A percentile compares a stretch with the other conserved stretches of the same genome.
phyloP scores from a whole-genome alignment of 2,329 filamentous ascomycete species.

The Pseudohalonectria lignicola region DNA sequence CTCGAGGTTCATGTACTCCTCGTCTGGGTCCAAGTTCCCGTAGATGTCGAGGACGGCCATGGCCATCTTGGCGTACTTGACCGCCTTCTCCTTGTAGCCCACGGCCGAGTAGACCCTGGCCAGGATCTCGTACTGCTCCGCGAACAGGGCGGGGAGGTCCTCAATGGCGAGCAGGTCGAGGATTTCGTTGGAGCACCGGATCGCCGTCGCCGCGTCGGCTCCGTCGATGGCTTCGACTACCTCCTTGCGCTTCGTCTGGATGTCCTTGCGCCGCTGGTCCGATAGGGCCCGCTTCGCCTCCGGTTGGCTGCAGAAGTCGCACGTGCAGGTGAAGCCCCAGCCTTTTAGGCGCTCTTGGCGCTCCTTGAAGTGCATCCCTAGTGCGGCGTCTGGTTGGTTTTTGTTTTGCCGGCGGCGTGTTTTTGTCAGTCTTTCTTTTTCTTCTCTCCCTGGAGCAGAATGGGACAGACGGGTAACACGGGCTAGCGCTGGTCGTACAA shows the following conservation, averaged over 20 bases:
- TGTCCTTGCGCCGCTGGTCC: constrained; percentile 17
- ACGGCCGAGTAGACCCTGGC: constrained; percentile 20
- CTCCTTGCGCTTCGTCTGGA: constrained; percentile 13
- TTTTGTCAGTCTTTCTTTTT: too few relatives aligned
- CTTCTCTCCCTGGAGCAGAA: too few relatives aligned
- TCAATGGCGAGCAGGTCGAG: constrained; percentile 16
- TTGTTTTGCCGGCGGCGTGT: too few relatives aligned
- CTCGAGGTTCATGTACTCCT: constrained; percentile 15
- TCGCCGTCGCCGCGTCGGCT: constrained; percentile 14
- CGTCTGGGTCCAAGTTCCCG: constrained; percentile 6
- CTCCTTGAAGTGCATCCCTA: constrained; percentile 7
- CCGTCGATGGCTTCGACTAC: constrained; percentile 14
- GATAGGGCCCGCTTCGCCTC: constrained; percentile 26
- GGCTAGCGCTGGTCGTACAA: constrained; percentile 9
- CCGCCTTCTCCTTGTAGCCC: constrained; percentile 14
- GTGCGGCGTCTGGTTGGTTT: constrained; percentile 10
- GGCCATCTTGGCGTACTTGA: constrained; percentile 16
- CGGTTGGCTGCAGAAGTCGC: constrained; percentile 41
- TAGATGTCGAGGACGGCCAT: constrained; percentile 14
- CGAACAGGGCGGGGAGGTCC: constrained; percentile 17
- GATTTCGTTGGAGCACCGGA: constrained; percentile 16
- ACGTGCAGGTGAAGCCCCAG: constrained; percentile 22
- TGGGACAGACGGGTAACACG: too few relatives aligned
- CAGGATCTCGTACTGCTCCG: constrained; percentile 21
- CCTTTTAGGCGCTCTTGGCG: constrained; percentile 13